phyloP scores from a whole-genome alignment of 805 yeast species.

The Kockiozyma suomiensis region DNA sequence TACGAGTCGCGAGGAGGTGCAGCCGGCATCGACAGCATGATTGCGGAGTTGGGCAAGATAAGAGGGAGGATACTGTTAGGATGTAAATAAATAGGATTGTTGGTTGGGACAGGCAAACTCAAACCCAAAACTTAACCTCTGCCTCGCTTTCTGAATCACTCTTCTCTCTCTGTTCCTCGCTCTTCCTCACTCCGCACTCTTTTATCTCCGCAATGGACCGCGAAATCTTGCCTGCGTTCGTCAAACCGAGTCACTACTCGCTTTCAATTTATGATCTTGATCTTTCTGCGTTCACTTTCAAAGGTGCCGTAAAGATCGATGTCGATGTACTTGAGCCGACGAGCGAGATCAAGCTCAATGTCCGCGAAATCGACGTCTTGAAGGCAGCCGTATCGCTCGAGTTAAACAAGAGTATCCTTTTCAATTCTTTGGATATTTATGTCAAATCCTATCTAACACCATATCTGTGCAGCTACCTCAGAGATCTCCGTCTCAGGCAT shows the following conservation, averaged over 20 bases:
- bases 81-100: not conserved
- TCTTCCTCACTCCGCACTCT: not conserved
- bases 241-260: slow-evolving; percentile 33
- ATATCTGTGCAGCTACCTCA: slow-evolving; percentile 22
- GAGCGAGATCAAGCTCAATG: slow-evolving; percentile 33
- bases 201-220: slow-evolving; percentile 25
- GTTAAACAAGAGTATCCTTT: slow-evolving; percentile 27
- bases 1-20: slow-evolving; percentile 14
- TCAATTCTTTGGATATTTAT: not conserved
- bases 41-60: not conserved
- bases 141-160: not conserved
- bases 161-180: not conserved
- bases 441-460: not conserved
- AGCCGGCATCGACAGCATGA: slow-evolving; percentile 24
- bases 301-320: slow-evolving; percentile 34
- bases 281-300: slow-evolving; percentile 26
- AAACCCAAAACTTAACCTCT: not conserved
- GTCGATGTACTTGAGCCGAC: slow-evolving; percentile 31
- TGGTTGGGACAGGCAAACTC: not conserved
- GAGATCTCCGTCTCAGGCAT: slow-evolving; percentile 40
- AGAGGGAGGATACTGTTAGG: not conserved
- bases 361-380: slow-evolving; percentile 28
- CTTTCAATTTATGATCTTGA: slow-evolving; percentile 31
- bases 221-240: slow-evolving; percentile 32
- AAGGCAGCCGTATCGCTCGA: slow-evolving; percentile 26